phyloP scores from a whole-genome alignment of 1,284 basidiomycete species.

The Tylopilus sp. region DNA sequence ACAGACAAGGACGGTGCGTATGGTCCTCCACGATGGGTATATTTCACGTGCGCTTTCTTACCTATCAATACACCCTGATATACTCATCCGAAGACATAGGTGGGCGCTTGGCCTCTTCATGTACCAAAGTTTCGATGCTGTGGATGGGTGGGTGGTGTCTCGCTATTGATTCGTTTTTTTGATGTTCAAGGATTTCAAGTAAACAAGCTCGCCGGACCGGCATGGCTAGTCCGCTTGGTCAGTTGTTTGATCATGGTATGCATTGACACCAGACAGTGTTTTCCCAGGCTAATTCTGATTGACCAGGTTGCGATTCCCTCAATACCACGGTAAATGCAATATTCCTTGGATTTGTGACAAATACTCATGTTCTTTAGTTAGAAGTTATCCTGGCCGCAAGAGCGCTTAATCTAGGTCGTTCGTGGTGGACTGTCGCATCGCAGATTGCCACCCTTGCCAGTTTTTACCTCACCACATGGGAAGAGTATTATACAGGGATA shows the following conservation, averaged over 20 bases:
- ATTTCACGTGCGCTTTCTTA: slow-evolving; percentile 65
- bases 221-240: slow-evolving; percentile 94
- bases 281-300: neutral
- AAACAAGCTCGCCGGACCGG: slow-evolving; percentile 94
- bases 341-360: neutral
- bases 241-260: slow-evolving; percentile 95
- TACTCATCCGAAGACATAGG: slow-evolving; percentile 40
- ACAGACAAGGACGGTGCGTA: slow-evolving; percentile 60
- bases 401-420: slow-evolving; percentile 87
- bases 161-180: neutral
- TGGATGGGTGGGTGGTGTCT: slow-evolving; percentile 66
- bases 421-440: slow-evolving; percentile 94
- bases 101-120: slow-evolving; percentile 89
- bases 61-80: neutral
- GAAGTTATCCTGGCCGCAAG: slow-evolving; percentile 82
- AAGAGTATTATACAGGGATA: slow-evolving; percentile 93
- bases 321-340: slow-evolving; percentile 81
- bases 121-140: slow-evolving; percentile 90
- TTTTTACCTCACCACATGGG: slow-evolving; percentile 97
- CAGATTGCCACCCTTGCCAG: slow-evolving; percentile 87
- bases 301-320: slow-evolving; percentile 81
- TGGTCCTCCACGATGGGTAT: slow-evolving; percentile 80
- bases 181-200: slow-evolving; percentile 41
- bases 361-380: slow-evolving; percentile 49
- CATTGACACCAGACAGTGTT: slow-evolving; percentile 1